Evolutionary conservation across 106 monocot species (phyloP).

Genomic region (Alisma plantagoaquatica): DNA sequence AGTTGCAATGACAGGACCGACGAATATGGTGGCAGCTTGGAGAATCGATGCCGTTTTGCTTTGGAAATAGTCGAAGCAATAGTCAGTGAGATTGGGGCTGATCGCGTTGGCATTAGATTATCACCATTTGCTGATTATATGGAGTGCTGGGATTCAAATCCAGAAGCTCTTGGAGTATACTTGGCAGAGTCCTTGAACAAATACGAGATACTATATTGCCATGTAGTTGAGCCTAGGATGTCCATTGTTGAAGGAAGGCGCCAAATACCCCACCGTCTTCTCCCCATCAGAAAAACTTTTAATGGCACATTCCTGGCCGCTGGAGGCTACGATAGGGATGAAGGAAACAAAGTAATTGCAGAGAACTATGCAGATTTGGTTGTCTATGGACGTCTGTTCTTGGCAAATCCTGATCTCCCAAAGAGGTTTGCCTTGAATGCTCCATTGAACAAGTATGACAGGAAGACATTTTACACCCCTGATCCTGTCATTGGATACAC

Average conservation of each 20-base stretch:
- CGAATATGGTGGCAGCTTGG: slow-evolving; percentile 18
- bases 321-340: slow-evolving; percentile 20
- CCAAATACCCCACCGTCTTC: slow-evolving; percentile 6
- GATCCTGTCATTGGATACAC: slow-evolving; percentile 38
- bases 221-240: slow-evolving; percentile 24
- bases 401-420: slow-evolving; percentile 53
- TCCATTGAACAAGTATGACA: slow-evolving; percentile 34
- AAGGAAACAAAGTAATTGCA: slow-evolving; percentile 19
- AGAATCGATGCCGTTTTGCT: slow-evolving; percentile 22
- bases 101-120: slow-evolving; percentile 17
- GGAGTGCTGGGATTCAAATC: slow-evolving; percentile 22
- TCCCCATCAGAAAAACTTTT: slow-evolving; percentile 16
- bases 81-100: slow-evolving; percentile 19
- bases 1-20: slow-evolving; percentile 19
- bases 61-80: slow-evolving; percentile 17
- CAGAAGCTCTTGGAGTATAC: slow-evolving; percentile 17
- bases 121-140: slow-evolving; percentile 17
- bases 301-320: slow-evolving; percentile 20
- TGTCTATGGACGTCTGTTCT: slow-evolving; percentile 35
- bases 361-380: slow-evolving; percentile 21
- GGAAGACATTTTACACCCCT: slow-evolving; percentile 28
- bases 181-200: slow-evolving; percentile 13
- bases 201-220: slow-evolving; percentile 13
- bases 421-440: slow-evolving; percentile 40
- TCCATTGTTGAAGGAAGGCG: slow-evolving; percentile 4